These are phyloP conservation scores for Phenoliferia sp. DNA, from an alignment of 1,284 basidiomycete genomes.

Conservation along the genomic window DNA sequence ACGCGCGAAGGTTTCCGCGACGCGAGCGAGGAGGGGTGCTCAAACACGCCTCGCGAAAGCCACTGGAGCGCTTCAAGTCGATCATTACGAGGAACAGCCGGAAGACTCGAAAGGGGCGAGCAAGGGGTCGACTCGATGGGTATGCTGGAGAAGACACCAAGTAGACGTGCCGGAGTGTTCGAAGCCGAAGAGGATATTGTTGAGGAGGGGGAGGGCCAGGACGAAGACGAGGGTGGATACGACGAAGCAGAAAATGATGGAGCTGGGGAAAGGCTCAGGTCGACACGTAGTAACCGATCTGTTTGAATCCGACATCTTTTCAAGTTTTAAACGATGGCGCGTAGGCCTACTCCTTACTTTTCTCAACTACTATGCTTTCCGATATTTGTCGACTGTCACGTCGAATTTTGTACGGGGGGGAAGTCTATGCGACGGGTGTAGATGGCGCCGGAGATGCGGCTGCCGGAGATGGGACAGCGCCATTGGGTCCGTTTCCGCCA, in stretches of 20 bases:
- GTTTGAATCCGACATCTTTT: neutral
- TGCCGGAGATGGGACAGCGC: neutral
- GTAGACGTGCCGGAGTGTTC: neutral
- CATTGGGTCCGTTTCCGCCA: neutral
- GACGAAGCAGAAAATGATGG: neutral
- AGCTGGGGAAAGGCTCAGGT: neutral
- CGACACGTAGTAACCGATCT: neutral
- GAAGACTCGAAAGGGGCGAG: neutral
- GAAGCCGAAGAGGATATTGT: neutral
- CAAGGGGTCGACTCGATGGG: slow-evolving; percentile 2
- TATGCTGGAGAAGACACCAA: slow-evolving; percentile 8
- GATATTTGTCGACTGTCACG: no score
- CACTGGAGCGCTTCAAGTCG: slow-evolving; percentile 19
- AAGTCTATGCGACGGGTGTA: neutral
- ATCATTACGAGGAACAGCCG: slow-evolving; percentile 3
- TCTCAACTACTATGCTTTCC: no score
- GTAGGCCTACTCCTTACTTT: no score
- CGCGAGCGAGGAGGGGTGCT: neutral
- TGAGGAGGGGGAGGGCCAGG: neutral
- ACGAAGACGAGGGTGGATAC: neutral
- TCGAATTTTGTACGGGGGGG: no score
- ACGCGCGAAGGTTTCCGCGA: neutral
- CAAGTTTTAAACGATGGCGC: no score
- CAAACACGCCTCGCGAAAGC: slow-evolving; percentile 8
- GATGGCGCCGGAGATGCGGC: neutral